These are phyloP conservation scores for Sugiyamaella lignohabitans DNA, from an alignment of 805 yeast species.

Conservation along the genomic window DNA sequence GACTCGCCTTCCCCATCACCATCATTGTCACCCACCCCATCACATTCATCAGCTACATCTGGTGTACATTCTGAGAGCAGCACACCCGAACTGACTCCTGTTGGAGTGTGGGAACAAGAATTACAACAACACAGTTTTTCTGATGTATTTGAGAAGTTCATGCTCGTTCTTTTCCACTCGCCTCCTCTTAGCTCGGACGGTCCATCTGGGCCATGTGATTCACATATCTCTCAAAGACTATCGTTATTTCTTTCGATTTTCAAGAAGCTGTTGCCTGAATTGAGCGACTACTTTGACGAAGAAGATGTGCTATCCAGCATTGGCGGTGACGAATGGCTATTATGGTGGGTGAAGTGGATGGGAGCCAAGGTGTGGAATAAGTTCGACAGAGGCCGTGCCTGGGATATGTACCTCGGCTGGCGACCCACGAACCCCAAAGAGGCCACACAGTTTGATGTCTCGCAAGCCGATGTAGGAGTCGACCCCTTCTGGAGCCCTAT, in stretches of 20 bases:
- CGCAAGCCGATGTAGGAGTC: constrained; percentile 38
- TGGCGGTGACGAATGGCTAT: constrained; percentile 77
- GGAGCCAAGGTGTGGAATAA: constrained; percentile 82
- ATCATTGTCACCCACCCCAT: background rate
- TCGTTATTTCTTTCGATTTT: constrained; percentile 61
- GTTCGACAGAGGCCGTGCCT: constrained; percentile 74
- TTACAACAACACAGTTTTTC: constrained; percentile 26
- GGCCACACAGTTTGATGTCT: too few relatives aligned
- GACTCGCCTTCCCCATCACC: too few relatives aligned
- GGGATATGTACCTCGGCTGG: constrained; percentile 87
- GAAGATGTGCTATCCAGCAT: constrained; percentile 63
- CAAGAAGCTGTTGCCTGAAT: constrained; percentile 62
- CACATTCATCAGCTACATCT: constrained; percentile 11
- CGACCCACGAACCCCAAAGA: too few relatives aligned
- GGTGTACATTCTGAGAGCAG: background rate
- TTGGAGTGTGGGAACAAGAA: constrained; percentile 9
- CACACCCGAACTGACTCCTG: constrained; percentile 14
- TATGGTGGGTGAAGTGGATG: constrained; percentile 92
- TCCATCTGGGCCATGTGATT: constrained; percentile 29
- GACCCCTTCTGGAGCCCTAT: constrained; percentile 56
- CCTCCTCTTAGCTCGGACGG: constrained; percentile 44
- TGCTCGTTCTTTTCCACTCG: constrained; percentile 66
- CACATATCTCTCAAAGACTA: constrained; percentile 54
- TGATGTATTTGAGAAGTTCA: constrained; percentile 68
- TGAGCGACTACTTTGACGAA: constrained; percentile 68